Conservation (phyloP, 768 basidiomycete species). For the Sistotremastrum suecicum region DNA sequence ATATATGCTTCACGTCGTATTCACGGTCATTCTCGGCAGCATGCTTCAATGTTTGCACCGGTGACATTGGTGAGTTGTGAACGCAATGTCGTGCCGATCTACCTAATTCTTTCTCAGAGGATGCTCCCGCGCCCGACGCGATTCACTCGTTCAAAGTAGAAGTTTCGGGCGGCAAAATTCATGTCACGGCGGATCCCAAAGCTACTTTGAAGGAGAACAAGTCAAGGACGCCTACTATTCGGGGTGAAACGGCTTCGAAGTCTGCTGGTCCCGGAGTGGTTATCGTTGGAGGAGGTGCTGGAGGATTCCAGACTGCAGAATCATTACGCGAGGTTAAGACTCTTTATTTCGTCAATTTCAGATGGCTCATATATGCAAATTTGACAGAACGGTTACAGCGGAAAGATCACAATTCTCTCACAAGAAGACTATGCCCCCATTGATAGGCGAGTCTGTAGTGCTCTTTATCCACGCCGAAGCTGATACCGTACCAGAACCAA, state of each 20-base stretch:
- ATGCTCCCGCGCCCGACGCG: slow-evolving; percentile 72
- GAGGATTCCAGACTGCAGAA: slow-evolving; percentile 62
- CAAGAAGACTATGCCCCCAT: slow-evolving; percentile 72
- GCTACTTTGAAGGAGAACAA: slow-evolving; percentile 54
- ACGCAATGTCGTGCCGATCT: background rate
- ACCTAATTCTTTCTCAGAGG: slow-evolving; percentile 35
- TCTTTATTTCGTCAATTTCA: background rate
- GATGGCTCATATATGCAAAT: background rate
- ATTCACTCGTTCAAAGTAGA: slow-evolving; percentile 66
- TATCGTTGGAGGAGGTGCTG: slow-evolving; percentile 78
- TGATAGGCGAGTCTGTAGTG: slow-evolving; percentile 40
- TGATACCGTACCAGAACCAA: slow-evolving; percentile 45
- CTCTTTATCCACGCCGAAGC: background rate
- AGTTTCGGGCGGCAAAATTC: slow-evolving; percentile 57
- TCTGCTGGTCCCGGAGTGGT: slow-evolving; percentile 53
- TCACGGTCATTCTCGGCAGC: slow-evolving; percentile 26
- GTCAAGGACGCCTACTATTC: slow-evolving; percentile 43
- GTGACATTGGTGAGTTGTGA: slow-evolving; percentile 50
- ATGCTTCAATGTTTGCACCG: slow-evolving; percentile 77
- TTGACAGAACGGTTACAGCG: slow-evolving; percentile 56
- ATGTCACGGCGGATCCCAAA: slow-evolving; percentile 55
- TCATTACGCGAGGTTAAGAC: slow-evolving; percentile 60
- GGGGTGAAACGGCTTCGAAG: slow-evolving; percentile 27
- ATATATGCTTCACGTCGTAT: background rate
- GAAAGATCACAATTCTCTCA: slow-evolving; percentile 66